A percentile compares a stretch with the other conserved stretches of the same genome.
These are phyloP conservation scores for Ambrosiella cleistominuta DNA, from an alignment of 2,329 filamentous ascomycete genomes.

Conservation along the genomic window DNA sequence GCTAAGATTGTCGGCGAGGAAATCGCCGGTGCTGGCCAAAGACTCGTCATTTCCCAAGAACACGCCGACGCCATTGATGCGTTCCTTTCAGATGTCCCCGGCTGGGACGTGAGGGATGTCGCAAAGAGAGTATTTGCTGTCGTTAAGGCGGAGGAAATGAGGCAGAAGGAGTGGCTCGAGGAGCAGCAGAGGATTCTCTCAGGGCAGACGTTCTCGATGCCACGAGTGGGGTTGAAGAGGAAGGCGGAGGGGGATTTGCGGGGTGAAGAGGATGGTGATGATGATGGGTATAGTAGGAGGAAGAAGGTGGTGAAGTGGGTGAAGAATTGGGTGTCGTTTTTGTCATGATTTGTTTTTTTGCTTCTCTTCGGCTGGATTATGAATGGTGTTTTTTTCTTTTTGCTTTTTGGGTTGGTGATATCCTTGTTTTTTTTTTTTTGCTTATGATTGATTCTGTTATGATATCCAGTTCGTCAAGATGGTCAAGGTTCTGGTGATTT, in stretches of 20 bases:
- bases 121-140: constrained; percentile 33
- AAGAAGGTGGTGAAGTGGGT: constrained; percentile 1
- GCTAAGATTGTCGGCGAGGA: constrained; percentile 29
- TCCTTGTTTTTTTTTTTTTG: background rate
- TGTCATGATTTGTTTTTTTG: background rate
- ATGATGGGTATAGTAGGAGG: background rate
- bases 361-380: background rate
- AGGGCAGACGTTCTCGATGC: background rate
- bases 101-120: constrained; percentile 32
- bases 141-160: constrained; percentile 11
- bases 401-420: background rate
- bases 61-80: constrained; percentile 40
- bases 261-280: background rate
- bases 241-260: background rate
- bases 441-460: background rate
- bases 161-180: constrained; percentile 8
- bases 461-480: constrained; percentile 22
- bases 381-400: background rate
- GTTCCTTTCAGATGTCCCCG: constrained; percentile 28
- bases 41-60: constrained; percentile 34
- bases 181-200: constrained; percentile 2
- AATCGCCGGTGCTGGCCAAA: constrained; percentile 28
- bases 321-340: constrained; percentile 5
- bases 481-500: too few relatives aligned
- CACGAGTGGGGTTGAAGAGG: background rate